Evolutionary conservation across 2,329 filamentous ascomycete species (phyloP), one percentile per base, ranked within the genome.

Genomic region (Penicillium sp.): DNA sequence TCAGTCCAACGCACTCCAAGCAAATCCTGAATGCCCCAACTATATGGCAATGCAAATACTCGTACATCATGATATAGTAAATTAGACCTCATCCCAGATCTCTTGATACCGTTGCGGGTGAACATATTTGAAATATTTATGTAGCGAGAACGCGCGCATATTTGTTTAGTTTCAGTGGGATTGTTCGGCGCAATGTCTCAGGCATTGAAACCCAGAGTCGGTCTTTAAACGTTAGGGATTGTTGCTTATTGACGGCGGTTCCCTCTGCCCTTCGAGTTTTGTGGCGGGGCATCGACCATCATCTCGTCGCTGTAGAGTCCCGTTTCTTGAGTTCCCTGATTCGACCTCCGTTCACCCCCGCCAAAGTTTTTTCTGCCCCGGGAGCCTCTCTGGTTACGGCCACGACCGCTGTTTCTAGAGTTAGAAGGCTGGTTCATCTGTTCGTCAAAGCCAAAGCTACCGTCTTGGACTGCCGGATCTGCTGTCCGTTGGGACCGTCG

Each of bases 241-340:
- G 15, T 21, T 26, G 44, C 38, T 56, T 41, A 47, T 30, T 70
- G 66, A 19, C 67, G 60, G 35, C 68, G 56, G 60, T 63, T 67
- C 21, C 68, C 62, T 31, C 65, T 64, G 54, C 64, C 66, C 31
- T 67, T 68, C 3, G 66, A 65, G n/a, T 65, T 66, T 51, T 66
- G 67, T 29, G 66, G 54, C 13, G 75, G 74, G n/a, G 71, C 68
- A 66, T 79, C 77, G 17, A 75, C 68, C 73, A 78, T 75, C 75
- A 79, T 79, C 61, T 75, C 64, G 61, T 79, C 77, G 53, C 77
- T 78, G 62, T 79, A 78, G 4, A 78, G 69, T 3, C 73, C 69
- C 4, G 68, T 60, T 8, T 70, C 66, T 46, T 69, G 64, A 7
- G 56, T 31, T 29, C 62, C 50, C 57, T 58, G 65, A 51, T 60